Base-by-base conservation (phyloP, 140 eudicot genomes). In the Bidens hawaiensis region DNA sequence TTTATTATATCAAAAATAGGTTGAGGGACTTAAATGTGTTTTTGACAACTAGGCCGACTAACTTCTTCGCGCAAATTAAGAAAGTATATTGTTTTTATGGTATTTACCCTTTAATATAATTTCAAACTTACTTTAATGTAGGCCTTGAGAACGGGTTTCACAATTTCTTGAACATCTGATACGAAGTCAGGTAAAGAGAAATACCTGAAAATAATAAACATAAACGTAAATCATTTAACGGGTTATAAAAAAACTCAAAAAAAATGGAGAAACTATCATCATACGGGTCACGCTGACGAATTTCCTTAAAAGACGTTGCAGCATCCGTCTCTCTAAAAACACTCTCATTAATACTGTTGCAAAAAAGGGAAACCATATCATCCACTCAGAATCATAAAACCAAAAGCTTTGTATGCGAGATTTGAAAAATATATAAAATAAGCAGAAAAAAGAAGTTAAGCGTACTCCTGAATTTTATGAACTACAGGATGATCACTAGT, bases 261-360 rank as follows among this genome's bases (percentile, higher is more conserved):
- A 11, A 49, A 40, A 60, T 1, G 64, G 21, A 26, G 17, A 41
- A 34, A 63, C 18, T 14, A 52, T 64, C 30, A 64, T 69, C 95
- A 56, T 82, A 93, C 99, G 94, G 99, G 69, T 93, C 99, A 52
- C 90, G 87, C 45, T 85, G 95, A 15, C 96, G 89, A 17, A 93
- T 88, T 78, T 93, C 99, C 68, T 93, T 93, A 40, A 82, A 79
- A 49, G 99, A 85, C 76, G 68, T 68, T 36, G 97, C 99, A 18
- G 94, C 63, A 72, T 81, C 85, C 17, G 90, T 81, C 84, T 93
- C 99, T 68, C 86, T 87, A 73, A 83, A 87, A 49, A 88, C 88
- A 34, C 85, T 85, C 64, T 93, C 97, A 60, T 80, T 88, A 4
- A 93, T 65, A 68, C 96, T 93, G 83, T 14, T 23, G 58, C 60